Evolutionary conservation across 345 rosid genomes (phyloP), one percentile per base, ranked within the genome.

Genomic region (Murraya koenigii): DNA sequence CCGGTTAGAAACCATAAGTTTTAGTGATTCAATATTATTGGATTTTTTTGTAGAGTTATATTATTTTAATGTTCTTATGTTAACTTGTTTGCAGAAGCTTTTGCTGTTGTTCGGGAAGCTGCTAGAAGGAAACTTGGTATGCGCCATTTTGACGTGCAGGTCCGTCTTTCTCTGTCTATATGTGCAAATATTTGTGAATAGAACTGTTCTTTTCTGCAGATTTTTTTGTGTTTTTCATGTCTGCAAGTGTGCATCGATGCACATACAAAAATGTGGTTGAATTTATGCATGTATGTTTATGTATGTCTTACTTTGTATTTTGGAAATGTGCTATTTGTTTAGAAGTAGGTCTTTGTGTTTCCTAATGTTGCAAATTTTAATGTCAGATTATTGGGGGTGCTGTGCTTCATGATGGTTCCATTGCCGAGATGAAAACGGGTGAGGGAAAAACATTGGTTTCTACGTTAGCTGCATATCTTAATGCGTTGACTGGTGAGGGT

Each of bases 131-230:
- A 92, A 77, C 97, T 95, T 86, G 98, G 97, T 56, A 95, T 95
- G 98, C 97, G 98, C 80, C 98, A 95, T 87, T 95, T 95, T 89
- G 97, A 95, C 63, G 98, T 95, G 84, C 98, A 93, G 98, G 98
- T 93, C 80, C 71, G 61, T 69, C 41, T 22, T 60, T 54, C 59
- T 69, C 64, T 59, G 32, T 75, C 32, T 32, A 38, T 60, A 11
- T 55, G 44, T 38, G 20, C 47, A 3, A 5, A 49, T 41, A 36
- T 60, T n/a, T 61, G 6, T 72, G 20, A 19, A 38, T 26, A 36
- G 15, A 61, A 19, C 28, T 26, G 38, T 11, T 2, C 63, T 7
- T 39, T 8, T 19, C 67, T 19, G 63, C 23, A 6, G 38, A 26
- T 13, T 71, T 70, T 61, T 60, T 74, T 54, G 65, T 14, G 67